phyloP scores from a whole-genome alignment of 2,329 filamentous ascomycete genomes.

The Hypoxylon sp. region DNA sequence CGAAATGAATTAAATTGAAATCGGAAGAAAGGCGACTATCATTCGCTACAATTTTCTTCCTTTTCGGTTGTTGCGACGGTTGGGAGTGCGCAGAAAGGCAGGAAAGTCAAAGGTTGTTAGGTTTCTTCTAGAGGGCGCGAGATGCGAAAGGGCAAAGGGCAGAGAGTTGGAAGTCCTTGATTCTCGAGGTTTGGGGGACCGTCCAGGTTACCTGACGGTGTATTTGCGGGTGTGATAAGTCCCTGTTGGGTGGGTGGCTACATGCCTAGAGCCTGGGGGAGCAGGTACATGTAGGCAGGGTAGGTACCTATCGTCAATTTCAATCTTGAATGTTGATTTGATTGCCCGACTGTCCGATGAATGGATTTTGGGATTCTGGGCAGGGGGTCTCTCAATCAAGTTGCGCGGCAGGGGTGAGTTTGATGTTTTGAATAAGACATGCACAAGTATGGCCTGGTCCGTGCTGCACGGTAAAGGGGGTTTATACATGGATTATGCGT shows the following conservation, averaged over 20 bases:
- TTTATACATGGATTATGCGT: constrained; percentile 26
- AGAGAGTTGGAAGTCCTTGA: constrained; percentile 21
- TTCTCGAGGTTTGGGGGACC: constrained; percentile 24
- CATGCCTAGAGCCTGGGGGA: constrained; percentile 31
- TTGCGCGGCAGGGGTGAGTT: constrained; percentile 19
- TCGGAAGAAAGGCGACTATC: constrained; percentile 45
- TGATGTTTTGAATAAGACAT: constrained; percentile 3
- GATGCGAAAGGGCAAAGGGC: constrained; percentile 34
- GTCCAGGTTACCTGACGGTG: constrained; percentile 28
- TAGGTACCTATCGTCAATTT: constrained; percentile 22
- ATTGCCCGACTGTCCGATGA: constrained; percentile 37
- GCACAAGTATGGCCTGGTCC: constrained; percentile 18
- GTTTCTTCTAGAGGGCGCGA: constrained; percentile 33
- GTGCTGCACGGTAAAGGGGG: constrained; percentile 41
- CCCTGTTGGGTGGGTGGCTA: constrained; percentile 30
- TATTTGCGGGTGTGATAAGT: constrained; percentile 32
- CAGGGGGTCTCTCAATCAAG: constrained; percentile 31
- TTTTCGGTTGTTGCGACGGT: constrained; percentile 39
- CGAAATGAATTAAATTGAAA: constrained; percentile 51
- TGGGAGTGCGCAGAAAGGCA: constrained; percentile 28
- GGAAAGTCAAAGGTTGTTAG: constrained; percentile 37
- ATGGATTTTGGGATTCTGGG: constrained; percentile 30
- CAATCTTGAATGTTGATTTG: constrained; percentile 28
- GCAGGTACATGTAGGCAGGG: neutral
- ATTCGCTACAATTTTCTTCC: constrained; percentile 41